Evolutionary conservation across 805 yeast genomes (phyloP), one percentile per base, ranked within the genome.

Genomic region (Kurtzmaniella cleridarum): DNA sequence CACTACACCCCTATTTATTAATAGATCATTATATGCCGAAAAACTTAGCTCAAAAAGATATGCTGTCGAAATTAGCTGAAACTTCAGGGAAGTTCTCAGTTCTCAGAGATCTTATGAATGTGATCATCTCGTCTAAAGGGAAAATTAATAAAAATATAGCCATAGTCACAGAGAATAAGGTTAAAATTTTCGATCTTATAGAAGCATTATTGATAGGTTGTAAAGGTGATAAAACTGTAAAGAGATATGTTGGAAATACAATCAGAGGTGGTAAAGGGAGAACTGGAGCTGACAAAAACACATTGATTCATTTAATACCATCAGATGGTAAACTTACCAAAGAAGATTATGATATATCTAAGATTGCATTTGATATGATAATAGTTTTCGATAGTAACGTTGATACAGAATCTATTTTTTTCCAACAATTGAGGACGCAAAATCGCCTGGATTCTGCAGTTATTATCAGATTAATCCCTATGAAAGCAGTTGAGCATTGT

Each of bases 11-110:
- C 0, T 90, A 84, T 51, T 60, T 91, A 36, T 63, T 91, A 37
- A 86, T 91, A 39, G 81, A 81, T 41, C 95, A 90, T 56, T 81
- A 82, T 49, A 75, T 87, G 73, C 98, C 98, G 12, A 86, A 82
- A 59, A 79, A 81, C 44, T 66, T 86, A 44, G 73, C 76, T 9
- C 77, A 79, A 33, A 79, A 81, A 57, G 93, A 86, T 51, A 76
- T 80, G 42, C 85, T 93, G 6, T 64, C 63, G 34, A 76, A 85
- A 57, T 54, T 88, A 35, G 79, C 81, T 3, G 87, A 84, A 34
- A 81, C 91, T 1, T 79, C 89, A 57, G 95, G 95, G 13, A 91
- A 90, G 57, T 89, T 91, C 60, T 71, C 73, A 42, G 85, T 82
- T 2, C 59, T 91, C 44, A 72, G 70, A 39, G 83, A 81, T 52